Evolutionary conservation across 108 stramenopile species (phyloP), one percentile per base, ranked within the genome.

Genomic region (Skeletonema costatum): DNA sequence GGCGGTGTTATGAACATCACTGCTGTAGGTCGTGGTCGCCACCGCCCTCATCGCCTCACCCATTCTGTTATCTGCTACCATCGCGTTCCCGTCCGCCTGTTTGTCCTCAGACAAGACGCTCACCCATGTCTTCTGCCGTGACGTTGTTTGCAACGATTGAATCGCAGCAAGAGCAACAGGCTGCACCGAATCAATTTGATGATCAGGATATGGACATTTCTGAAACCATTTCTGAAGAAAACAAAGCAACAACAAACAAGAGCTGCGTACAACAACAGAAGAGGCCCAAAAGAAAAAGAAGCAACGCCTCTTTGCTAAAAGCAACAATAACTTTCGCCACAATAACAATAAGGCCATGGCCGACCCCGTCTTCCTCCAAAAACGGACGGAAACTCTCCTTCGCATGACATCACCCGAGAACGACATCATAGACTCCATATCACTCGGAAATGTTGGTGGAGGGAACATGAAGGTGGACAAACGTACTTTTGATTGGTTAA

Each of bases 401-500:
- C 65, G 64, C 32, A 50, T 72, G 6, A 85, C 63, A 64, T 19
- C 31, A 19, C 63, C 82, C 3, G 29, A 65, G 11, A 21, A 33
- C 35, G 41, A 35, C 32, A 71, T 64, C 31, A 71, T 5, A 36
- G 64, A 12, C 32, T 36, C 30, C 44, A 35, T 32, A 32, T 59
- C 32, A 38, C 46, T 33, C 30, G 46, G n/a, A 53, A 59, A 71
- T 64, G 32, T 60, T 65, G 30, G 61, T 5, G 71, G 31, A 62
- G 35, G 62, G 32, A 64, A 53, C 68, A 85, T 85, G 79, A 89
- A 89, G 62, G 83, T 90, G 16, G 80, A 86, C 31, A 74, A 78
- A 44, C 85, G 85, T 33, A 89, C 88, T 13, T 91, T 91, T 64
- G 74, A 91, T 60, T 88, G 86, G 79, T 70, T 91, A 32, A 87